Evolutionary conservation across 1,284 basidiomycete species (phyloP).

Genomic region (Entoloma clypeatum): DNA sequence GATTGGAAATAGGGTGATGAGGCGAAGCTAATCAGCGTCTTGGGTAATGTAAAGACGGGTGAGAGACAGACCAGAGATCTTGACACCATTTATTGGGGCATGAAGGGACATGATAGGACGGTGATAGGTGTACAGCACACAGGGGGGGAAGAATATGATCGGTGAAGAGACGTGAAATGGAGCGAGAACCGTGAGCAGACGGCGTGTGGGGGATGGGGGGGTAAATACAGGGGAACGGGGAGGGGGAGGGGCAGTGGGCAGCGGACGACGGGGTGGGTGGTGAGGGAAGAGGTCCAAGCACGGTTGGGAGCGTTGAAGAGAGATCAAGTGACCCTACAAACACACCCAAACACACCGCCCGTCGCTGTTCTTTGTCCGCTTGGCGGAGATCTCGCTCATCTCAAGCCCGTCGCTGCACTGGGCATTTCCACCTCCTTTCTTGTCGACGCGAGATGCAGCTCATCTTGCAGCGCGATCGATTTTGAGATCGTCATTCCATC

Average conservation of each 20-base stretch:
- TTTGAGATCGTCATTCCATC: too few species aligned
- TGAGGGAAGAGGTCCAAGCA: constrained; percentile 7
- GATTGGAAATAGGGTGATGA: constrained; percentile 31
- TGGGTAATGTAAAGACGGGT: constrained; percentile 19
- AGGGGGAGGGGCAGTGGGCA: constrained; percentile 8
- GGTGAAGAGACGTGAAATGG: constrained; percentile 15
- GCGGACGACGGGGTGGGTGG: constrained; percentile 12
- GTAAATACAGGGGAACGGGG: constrained; percentile 7
- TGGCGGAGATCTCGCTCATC: too few species aligned
- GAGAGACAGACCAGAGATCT: constrained; percentile 75
- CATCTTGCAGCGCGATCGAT: too few species aligned
- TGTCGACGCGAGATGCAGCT: too few species aligned
- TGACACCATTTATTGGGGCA: constrained; percentile 87
- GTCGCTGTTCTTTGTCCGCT: not conserved
- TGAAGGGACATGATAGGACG: constrained; percentile 60
- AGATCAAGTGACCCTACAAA: constrained; percentile 31
- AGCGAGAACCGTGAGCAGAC: constrained; percentile 13
- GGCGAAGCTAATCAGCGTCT: constrained; percentile 18
- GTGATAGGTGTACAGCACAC: constrained; percentile 16
- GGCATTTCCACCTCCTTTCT: too few species aligned
- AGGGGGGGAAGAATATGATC: constrained; percentile 18
- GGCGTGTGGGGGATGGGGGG: constrained; percentile 9
- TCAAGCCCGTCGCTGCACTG: too few species aligned
- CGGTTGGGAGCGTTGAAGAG: constrained; percentile 15
- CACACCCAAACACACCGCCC: constrained; percentile 20